Percentiles rank a stretch among this genome's conserved stretches.
phyloP scores from a whole-genome alignment of 1,284 basidiomycete genomes.

The Ustilago curta region DNA sequence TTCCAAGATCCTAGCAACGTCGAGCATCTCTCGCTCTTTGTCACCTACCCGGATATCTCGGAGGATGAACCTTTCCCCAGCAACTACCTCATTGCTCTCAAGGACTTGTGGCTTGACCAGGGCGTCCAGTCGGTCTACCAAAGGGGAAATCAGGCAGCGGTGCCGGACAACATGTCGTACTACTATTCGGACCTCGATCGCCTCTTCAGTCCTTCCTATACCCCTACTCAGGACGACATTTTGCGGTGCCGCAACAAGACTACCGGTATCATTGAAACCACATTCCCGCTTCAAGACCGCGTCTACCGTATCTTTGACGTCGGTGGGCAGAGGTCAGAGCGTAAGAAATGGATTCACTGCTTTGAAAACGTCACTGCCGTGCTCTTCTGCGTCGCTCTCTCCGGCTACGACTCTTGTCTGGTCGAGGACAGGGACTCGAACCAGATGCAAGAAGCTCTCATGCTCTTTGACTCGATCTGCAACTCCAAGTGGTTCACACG shows the following conservation, averaged over 20 bases:
- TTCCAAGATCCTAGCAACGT: constrained; percentile 73
- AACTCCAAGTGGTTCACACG: constrained; percentile 94
- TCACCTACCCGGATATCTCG: constrained; percentile 69
- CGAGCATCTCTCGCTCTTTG: constrained; percentile 50
- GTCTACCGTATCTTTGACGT: constrained; percentile 82
- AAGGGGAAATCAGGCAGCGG: constrained; percentile 83
- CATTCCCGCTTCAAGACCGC: constrained; percentile 74
- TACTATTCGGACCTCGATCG: constrained; percentile 84
- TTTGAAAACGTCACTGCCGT: constrained; percentile 77
- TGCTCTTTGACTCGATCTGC: constrained; percentile 95
- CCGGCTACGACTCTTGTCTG: constrained; percentile 90
- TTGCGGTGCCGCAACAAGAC: constrained; percentile 86
- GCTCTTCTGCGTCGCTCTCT: constrained; percentile 84
- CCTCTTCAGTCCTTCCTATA: constrained; percentile 79
- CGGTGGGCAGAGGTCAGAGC: constrained; percentile 87
- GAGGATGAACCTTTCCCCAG: constrained; percentile 83
- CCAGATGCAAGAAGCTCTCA: constrained; percentile 96
- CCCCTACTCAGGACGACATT: constrained; percentile 81
- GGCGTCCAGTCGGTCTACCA: constrained; percentile 80
- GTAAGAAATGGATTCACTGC: constrained; percentile 76
- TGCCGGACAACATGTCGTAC: constrained; percentile 79
- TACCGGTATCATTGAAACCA: constrained; percentile 93
- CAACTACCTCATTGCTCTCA: constrained; percentile 77
- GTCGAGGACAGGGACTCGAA: constrained; percentile 93
- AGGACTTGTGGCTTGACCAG: constrained; percentile 81